phyloP scores from a whole-genome alignment of 192 early-diverging fungal species.

The Coemansia umbellata region DNA sequence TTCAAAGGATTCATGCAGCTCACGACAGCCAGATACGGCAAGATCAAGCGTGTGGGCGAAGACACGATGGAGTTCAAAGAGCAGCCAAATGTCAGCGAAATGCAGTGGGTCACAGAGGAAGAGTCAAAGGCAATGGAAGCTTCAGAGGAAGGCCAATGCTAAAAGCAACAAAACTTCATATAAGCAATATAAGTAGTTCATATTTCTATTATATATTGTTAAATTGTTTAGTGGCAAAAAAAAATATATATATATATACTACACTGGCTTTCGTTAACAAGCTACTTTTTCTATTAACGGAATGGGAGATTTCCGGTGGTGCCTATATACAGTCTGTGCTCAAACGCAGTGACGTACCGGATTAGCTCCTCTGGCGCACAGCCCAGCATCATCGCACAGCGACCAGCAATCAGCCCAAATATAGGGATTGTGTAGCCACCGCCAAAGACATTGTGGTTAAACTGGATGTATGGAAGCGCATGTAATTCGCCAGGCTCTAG shows the following conservation, averaged over 20 bases:
- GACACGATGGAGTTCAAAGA: conserved; percentile 48
- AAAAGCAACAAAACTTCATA: no score
- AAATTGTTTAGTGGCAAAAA: no score
- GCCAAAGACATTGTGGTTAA: not conserved
- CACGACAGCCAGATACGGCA: conserved; percentile 51
- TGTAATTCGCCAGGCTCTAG: conserved; percentile 29
- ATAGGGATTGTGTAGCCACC: conserved; percentile 35
- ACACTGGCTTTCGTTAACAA: no score
- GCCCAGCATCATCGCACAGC: conserved; percentile 37
- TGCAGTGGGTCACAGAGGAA: conserved; percentile 49
- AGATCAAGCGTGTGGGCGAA: conserved; percentile 58
- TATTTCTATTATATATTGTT: not conserved
- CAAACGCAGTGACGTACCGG: not conserved
- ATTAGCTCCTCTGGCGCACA: conserved; percentile 13
- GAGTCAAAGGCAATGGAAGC: conserved; percentile 19
- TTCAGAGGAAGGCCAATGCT: not conserved
- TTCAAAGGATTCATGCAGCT: conserved; percentile 56
- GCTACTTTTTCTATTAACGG: not conserved
- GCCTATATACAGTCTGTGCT: not conserved
- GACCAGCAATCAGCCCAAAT: conserved; percentile 32
- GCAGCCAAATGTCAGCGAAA: conserved; percentile 45
- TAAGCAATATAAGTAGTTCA: no score
- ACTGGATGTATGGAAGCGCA: not conserved
- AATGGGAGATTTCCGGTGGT: not conserved
- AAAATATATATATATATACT: no score